Base-by-base conservation (phyloP, 345 rosid species). In the Heritiera fomes region DNA sequence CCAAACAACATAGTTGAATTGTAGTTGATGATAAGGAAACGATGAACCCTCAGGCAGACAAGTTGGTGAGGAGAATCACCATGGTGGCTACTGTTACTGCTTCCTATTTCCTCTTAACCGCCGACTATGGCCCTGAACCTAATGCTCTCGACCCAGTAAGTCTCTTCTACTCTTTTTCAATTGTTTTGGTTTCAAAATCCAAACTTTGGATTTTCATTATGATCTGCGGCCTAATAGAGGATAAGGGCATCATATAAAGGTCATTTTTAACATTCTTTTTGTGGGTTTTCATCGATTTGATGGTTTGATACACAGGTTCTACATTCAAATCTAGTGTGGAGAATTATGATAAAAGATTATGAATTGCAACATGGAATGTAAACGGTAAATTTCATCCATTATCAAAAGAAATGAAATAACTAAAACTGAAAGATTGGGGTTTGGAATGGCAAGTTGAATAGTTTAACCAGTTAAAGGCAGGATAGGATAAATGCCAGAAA, bases 101-200 rank as follows among this genome's bases (percentile, higher is more conserved):
- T 55, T 86, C 93, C 67, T 95, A 95, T 87, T 88, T 92, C 73
- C 95, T 95, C 67, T 86, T 95, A 67, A 93, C 97, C 9, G 97
- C 97, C 28, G 98, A 95, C 77, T 94, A 94, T 82, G 98, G 98
- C 62, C 96, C 98, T 50, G 88, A 92, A 56, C 94, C 98, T 47
- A 93, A 91, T 78, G 92, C 58, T 71, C 88, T 95, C 43, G 98
- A 91, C 75, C 98, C 98, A 13, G 98, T 93, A 78, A 80, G 90
- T 77, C 23, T 49, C 66, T 72, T 63, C 55, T 70, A 69, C 63
- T 64, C 41, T 17, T 28, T 63, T 70, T 20, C 52, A 43, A 13
- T 28, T 75, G 6, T 43, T 59, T 75, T 23, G 14, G 20, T 59
- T 75, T 20, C 56, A 59, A 53, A 72, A 23, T 5, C 32, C 64